Conservation (phyloP, 208 protist genomes). For the Crithidia fasciculata region DNA sequence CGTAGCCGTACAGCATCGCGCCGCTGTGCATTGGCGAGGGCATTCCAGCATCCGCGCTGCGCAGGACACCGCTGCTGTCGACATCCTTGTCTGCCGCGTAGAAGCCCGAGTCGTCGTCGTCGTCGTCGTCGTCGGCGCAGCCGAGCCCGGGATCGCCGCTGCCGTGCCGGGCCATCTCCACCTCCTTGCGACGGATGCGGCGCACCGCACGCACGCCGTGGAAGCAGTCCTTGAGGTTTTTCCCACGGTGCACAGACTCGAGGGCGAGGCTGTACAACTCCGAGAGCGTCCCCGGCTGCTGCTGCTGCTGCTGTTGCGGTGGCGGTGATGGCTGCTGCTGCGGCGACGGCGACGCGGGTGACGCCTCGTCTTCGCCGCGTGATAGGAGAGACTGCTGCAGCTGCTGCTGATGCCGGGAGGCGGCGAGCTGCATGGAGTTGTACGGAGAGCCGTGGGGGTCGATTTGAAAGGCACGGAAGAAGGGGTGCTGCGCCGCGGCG, state of each 20-base stretch:
- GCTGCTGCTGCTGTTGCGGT: background rate
- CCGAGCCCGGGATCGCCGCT: too few species aligned
- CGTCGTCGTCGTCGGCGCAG: background rate
- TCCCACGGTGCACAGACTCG: constrained; percentile 55
- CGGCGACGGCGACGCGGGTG: too few species aligned
- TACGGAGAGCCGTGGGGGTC: constrained; percentile 5
- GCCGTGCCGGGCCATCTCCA: constrained; percentile 30
- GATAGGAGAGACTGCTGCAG: too few species aligned
- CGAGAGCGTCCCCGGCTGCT: constrained; percentile 12
- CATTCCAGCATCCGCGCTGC: background rate
- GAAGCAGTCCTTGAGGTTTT: constrained; percentile 62
- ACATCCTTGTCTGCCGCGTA: constrained; percentile 6
- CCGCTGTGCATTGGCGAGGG: constrained; percentile 1
- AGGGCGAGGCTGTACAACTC: constrained; percentile 55
- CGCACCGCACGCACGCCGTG: constrained; percentile 63
- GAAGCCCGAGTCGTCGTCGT: background rate
- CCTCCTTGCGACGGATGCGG: constrained; percentile 50
- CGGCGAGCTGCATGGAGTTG: background rate
- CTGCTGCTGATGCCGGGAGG: too few species aligned
- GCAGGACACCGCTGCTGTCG: constrained; percentile 2
- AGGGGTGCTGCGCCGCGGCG: constrained; percentile 59
- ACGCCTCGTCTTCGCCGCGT: too few species aligned
- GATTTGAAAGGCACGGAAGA: constrained; percentile 39
- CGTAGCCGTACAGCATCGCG: background rate
- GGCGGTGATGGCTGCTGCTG: background rate